A percentile compares a stretch with the other conserved stretches of the same genome.
Conservation (phyloP, 306 rosid species). For the Hippophae gyantsensis region DNA sequence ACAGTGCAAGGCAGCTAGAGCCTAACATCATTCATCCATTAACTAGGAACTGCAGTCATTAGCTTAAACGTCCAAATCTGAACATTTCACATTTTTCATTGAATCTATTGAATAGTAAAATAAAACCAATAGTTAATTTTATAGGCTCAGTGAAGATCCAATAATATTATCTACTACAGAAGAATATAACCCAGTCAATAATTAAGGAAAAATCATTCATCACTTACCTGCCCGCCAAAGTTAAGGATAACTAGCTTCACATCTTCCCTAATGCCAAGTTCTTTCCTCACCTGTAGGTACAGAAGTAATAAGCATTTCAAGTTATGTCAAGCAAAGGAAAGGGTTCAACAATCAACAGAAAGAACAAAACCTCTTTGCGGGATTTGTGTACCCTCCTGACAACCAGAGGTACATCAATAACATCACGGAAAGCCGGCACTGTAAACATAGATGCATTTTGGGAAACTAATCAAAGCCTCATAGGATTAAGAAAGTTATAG, state of each 20-base stretch:
- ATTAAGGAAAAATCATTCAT: background rate
- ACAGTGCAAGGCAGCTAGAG: no score
- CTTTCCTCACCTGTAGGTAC: constrained; percentile 69
- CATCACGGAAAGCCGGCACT: constrained; percentile 98
- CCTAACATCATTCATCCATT: background rate
- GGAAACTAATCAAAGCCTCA: constrained; percentile 6
- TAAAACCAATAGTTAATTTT: background rate
- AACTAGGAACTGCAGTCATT: background rate
- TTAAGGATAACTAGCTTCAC: constrained; percentile 82
- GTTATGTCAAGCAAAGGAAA: constrained; percentile 15
- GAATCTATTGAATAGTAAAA: no score
- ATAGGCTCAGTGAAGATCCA: background rate
- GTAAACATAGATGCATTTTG: constrained; percentile 11
- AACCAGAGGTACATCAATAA: constrained; percentile 83
- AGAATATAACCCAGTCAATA: constrained; percentile 7
- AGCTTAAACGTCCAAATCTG: background rate
- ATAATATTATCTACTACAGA: background rate
- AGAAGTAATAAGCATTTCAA: constrained; percentile 10
- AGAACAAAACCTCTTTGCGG: constrained; percentile 61
- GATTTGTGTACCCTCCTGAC: constrained; percentile 89
- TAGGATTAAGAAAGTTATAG: no score
- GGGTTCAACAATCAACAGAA: constrained; percentile 9
- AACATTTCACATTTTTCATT: background rate
- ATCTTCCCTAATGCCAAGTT: constrained; percentile 53
- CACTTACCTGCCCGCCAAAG: constrained; percentile 89